These are phyloP conservation scores for Xylaria sp. DNA, from an alignment of 2,329 filamentous ascomycete genomes.

Conservation along the genomic window DNA sequence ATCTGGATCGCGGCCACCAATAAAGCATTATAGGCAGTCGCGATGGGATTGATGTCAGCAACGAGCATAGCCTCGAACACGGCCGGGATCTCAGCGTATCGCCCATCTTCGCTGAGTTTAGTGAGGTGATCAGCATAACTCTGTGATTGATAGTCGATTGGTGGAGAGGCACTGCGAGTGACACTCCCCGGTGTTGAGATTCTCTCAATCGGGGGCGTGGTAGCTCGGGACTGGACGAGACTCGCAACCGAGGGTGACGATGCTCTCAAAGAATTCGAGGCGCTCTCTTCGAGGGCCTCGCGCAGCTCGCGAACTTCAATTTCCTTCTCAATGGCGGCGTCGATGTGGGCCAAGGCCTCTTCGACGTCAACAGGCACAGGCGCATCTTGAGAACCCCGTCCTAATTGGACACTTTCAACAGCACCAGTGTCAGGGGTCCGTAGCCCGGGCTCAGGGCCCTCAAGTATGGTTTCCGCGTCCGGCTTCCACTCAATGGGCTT, in stretches of 20 bases:
- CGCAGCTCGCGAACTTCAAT: constrained; percentile 54
- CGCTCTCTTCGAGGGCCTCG: constrained; percentile 45
- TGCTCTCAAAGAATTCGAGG: constrained; percentile 51
- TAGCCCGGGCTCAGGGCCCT: constrained; percentile 68
- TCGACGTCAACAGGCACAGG: constrained; percentile 60
- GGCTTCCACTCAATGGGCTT: constrained; percentile 91
- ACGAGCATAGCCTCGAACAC: constrained; percentile 92
- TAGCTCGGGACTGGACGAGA: constrained; percentile 53
- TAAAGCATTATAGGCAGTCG: constrained; percentile 91
- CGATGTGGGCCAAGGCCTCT: constrained; percentile 79
- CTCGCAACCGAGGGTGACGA: constrained; percentile 53
- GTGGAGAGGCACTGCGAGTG: constrained; percentile 68
- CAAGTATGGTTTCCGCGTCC: constrained; percentile 63
- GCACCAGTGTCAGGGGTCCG: constrained; percentile 59
- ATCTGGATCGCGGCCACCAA: constrained; percentile 86
- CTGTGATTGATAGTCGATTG: constrained; percentile 70
- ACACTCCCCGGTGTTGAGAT: constrained; percentile 57
- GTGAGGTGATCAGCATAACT: constrained; percentile 82
- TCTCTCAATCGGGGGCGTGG: constrained; percentile 56
- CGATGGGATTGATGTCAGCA: constrained; percentile 81
- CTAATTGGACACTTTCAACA: constrained; percentile 44
- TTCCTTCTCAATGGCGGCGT: constrained; percentile 85
- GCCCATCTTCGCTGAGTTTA: constrained; percentile 74
- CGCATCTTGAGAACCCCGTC: constrained; percentile 48
- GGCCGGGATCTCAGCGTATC: constrained; percentile 87